Evolutionary conservation across 1,284 basidiomycete genomes (phyloP).

Genomic region (Cryptococcus neoformans): DNA sequence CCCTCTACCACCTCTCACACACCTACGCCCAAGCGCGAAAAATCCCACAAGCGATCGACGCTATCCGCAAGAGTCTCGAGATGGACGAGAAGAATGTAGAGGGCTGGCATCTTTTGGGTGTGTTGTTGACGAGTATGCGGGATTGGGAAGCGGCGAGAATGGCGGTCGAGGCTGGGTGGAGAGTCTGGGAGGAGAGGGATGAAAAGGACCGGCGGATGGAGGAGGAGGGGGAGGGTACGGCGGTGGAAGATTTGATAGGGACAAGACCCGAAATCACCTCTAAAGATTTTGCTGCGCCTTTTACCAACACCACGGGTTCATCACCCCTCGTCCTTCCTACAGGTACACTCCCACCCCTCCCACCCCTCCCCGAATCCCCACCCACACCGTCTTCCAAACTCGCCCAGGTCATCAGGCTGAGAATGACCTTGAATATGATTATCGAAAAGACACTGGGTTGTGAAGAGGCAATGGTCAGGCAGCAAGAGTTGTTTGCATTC

Average conservation of each 20-base stretch:
- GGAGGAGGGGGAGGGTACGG: conserved; percentile 1
- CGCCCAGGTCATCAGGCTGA: conserved; percentile 75
- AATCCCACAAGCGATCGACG: conserved; percentile 63
- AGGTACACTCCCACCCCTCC: neutral
- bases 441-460: conserved; percentile 82
- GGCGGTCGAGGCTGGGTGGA: conserved; percentile 69
- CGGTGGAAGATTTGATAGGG: conserved; percentile 8
- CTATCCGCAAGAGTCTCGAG: conserved; percentile 74
- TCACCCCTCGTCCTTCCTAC: neutral
- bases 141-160: conserved; percentile 77
- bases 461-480: conserved; percentile 75
- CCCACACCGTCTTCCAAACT: conserved; percentile 58
- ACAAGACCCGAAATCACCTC: conserved; percentile 1
- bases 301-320: too few species aligned
- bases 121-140: conserved; percentile 73
- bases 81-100: conserved; percentile 67
- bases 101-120: conserved; percentile 81
- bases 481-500: conserved; percentile 85
- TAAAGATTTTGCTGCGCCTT: neutral
- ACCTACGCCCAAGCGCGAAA: conserved; percentile 70
- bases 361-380: conserved; percentile 6
- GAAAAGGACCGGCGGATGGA: neutral
- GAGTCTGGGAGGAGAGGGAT: conserved; percentile 51
- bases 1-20: conserved; percentile 75
- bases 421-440: conserved; percentile 81